These are phyloP conservation scores for Emmonsiellopsis sp. DNA, from an alignment of 2,329 filamentous ascomycete genomes.

Conservation along the genomic window DNA sequence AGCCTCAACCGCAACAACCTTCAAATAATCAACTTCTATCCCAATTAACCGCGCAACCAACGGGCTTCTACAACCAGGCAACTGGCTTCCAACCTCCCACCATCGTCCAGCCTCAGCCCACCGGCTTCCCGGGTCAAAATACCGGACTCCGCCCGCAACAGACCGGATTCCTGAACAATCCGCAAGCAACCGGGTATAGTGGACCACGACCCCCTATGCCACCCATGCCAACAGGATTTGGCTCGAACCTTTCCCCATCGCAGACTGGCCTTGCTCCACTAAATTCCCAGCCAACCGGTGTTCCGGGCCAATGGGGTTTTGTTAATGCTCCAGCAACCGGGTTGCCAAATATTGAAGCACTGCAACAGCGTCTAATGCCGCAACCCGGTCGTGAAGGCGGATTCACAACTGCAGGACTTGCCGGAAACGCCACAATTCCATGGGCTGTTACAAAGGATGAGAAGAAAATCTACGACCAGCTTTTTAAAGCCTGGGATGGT, in stretches of 20 bases:
- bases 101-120: conserved; percentile 33
- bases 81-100: conserved; percentile 54
- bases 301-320: conserved; percentile 94
- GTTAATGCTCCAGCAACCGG: conserved; percentile 88
- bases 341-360: conserved; percentile 83
- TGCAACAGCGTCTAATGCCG: conserved; percentile 95
- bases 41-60: conserved; percentile 47
- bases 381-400: conserved; percentile 81
- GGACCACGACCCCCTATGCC: conserved; percentile 73
- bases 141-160: conserved; percentile 55
- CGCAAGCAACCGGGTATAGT: conserved; percentile 69
- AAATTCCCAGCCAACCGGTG: conserved; percentile 88
- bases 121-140: conserved; percentile 37
- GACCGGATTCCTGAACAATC: conserved; percentile 62
- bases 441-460: conserved; percentile 99
- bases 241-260: conserved; percentile 49
- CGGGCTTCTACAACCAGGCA: conserved; percentile 50
- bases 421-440: conserved; percentile 89
- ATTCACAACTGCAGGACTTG: conserved; percentile 77
- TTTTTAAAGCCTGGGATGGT: conserved; percentile 96
- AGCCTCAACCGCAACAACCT: conserved; percentile 61
- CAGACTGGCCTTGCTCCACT: conserved; percentile 60
- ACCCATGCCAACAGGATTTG: conserved; percentile 70
- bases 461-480: conserved; percentile 89
- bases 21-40: conserved; percentile 57